Base-by-base conservation (phyloP, 495 filamentous ascomycete species). In the Lasiosphaeria ovina region DNA sequence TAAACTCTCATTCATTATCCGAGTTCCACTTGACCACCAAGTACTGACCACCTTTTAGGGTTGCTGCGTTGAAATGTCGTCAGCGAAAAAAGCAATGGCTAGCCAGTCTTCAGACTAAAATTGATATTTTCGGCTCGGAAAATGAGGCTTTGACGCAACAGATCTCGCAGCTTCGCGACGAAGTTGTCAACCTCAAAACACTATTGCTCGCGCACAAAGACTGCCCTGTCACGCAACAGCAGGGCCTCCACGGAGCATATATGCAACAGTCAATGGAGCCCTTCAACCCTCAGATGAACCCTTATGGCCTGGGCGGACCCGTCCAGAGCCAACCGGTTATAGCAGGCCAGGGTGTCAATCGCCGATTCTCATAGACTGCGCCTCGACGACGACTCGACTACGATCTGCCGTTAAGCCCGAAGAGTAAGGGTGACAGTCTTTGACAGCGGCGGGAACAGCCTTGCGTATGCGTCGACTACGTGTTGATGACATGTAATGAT, bases 41-140 rank as follows among this genome's bases (percentile, higher is more conserved):
- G 65, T 64, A 50, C 73, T 79, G 53, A 77, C 60, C 11, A 50
- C 8, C 3, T 53, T 52, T 59, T 64, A 98, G 94, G 71, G 91
- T 98, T 64, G 94, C 94, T 42, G 94, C 94, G 32, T 79, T 98
- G 54, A 98, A 98, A 73, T 98, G 94, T 77, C 88, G 94, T 57
- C 94, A 98, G 72, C 87, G 94, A 6, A 98, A 98, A 81, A 98
- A 98, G 79, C 94, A 98, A 71, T 98, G 94, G 94, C 85, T 98
- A 49, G 89, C 90, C 14, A 98, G 96, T 69, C 83, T 98, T 3
- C 94, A 98, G 74, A 84, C 83, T 31, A 98, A 98, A 73, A 94
- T 98, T 35, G 94, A 98, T 69, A 76, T 96, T 48, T 98, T 89
- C 69, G 90, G 85, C 44, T 85, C 80, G 4, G 94, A 98, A 77